Base-by-base conservation (phyloP, 2,329 filamentous ascomycete species). In the Monosporascus sp. region DNA sequence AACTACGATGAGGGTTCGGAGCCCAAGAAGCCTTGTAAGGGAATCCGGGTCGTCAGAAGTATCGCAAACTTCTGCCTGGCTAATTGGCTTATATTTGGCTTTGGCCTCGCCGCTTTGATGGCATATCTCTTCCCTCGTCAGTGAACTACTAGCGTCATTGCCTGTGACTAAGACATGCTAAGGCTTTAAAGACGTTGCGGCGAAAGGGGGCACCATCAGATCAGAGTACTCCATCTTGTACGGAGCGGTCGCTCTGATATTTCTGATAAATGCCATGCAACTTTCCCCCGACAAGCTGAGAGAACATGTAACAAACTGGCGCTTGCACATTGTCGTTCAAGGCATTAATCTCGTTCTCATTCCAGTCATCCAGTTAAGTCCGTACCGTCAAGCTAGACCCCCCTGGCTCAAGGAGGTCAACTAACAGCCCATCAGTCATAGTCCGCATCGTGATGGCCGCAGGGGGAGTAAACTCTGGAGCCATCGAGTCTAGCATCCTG, bases 241-340 rank as follows among this genome's bases (percentile, higher is more conserved):
- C 65, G 84, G 86, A 35, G 83, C 79, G 20, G 84, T 90, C 31
- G 82, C 78, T 19, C 70, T 88, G 61, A 87, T 89, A 61, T 90
- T 90, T 67, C 74, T 89, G 53, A 77, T 89, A 59, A 88, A 85
- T 52, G 87, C 87, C 3, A 77, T 88, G 60, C 87, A 87, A 50
- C 79, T 90, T 19, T 78, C 85, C 7, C 82, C 81, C 0, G 73
- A 77, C 37, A 82, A 88, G 60, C 72, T 89, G 9, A 69, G 79
- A 44, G 70, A 75, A 50, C 87, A 89, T 61, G 76, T 82, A 54
- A 75, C 77, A 52, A 86, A 87, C 54, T 88, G 84, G 84, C 80
- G 84, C 20, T 71, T 89, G 17, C 87, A 90, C 62, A 63, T 84
- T 9, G 75, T 88, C 26, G 84, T 87, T 1, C 87, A 90, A 64